Evolutionary conservation across 2,329 filamentous ascomycete species (phyloP), one percentile per base, ranked within the genome.

Genomic region (Microdochium trichocladiopsis): DNA sequence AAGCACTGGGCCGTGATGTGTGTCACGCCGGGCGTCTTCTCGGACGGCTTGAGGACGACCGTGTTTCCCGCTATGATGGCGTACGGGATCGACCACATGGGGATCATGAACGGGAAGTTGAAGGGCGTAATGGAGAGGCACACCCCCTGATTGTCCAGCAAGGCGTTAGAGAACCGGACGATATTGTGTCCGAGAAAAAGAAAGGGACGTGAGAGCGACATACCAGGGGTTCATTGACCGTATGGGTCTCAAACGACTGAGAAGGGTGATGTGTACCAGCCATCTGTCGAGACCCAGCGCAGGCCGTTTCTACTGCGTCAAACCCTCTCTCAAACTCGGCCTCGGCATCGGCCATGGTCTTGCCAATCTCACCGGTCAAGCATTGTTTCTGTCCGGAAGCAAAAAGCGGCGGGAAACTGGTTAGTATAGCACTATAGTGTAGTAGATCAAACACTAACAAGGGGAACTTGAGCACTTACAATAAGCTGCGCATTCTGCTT

Each of bases 51-150:
- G 36, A 87, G 67, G 31, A 87, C 72, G 16, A 87, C 68, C 3
- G 80, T 79, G 65, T 86, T 86, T 53, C 83, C 84, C 51, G 79
- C 78, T 12, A 83, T 82, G 24, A 87, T 64, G 16, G 83, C 83
- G 21, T 88, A 88, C n/a, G 86, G 88, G 2, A 93, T 76, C 61
- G 91, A 91, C 87, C 87, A 90, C 2, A 81, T 79, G 18, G 83
- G 84, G 82, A 88, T 88, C 2, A 73, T 73, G 1, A 88, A 69
- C 21, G 64, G 63, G 49, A 61, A 66, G 49, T 66, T 67, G 63
- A 53, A 73, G 67, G 49, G 64, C 6, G 41, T 45, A 10, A 45
- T 45, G 41, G 41, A 45, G 12, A 45, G 41, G 41, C 41, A 45
- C 16, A 45, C 41, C 4, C 41, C 41, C 41, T 45, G 28, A 41